phyloP scores from a whole-genome alignment of 352 stramenopile species.

The Pythium brachiatum region DNA sequence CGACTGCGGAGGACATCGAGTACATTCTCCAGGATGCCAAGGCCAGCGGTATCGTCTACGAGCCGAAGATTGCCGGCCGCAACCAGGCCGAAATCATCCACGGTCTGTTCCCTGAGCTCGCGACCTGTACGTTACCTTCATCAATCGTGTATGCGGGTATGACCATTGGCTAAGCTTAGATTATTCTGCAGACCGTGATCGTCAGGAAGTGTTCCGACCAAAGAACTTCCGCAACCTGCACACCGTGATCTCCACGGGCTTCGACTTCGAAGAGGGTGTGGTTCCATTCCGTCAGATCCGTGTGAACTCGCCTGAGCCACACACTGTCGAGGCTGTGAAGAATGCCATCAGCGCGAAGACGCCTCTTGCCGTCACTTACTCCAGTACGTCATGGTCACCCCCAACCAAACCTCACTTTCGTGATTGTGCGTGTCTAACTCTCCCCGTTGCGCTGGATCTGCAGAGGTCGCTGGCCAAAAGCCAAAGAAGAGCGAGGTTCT shows the following conservation, averaged over 20 bases:
- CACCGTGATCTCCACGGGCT: slow-evolving; percentile 81
- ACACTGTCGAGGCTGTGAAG: slow-evolving; percentile 53
- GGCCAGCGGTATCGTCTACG: slow-evolving; percentile 77
- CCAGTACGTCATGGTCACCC: slow-evolving; percentile 52
- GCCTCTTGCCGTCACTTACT: slow-evolving; percentile 72
- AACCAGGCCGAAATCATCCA: slow-evolving; percentile 77
- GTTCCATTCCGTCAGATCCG: slow-evolving; percentile 79
- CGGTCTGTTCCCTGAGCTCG: slow-evolving; percentile 71
- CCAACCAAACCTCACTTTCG: no score
- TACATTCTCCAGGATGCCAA: slow-evolving; percentile 82
- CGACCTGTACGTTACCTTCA: slow-evolving; percentile 45
- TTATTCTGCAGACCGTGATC: slow-evolving; percentile 39
- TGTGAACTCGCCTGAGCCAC: slow-evolving; percentile 73
- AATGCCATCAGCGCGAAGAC: slow-evolving; percentile 70
- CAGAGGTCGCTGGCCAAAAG: slow-evolving; percentile 72
- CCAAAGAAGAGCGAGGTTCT: slow-evolving; percentile 79
- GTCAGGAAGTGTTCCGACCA: slow-evolving; percentile 66
- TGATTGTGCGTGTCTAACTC: neutral
- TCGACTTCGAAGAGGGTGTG: slow-evolving; percentile 67
- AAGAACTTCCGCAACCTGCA: slow-evolving; percentile 81
- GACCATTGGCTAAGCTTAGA: neutral
- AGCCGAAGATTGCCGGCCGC: slow-evolving; percentile 73
- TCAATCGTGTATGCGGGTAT: neutral
- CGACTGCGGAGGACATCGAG: slow-evolving; percentile 68
- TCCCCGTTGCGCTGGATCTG: slow-evolving; percentile 6